A percentile compares a stretch with the other conserved stretches of the same genome.
These are phyloP conservation scores for Collybia nuda DNA, from an alignment of 768 basidiomycete species.

Conservation along the genomic window DNA sequence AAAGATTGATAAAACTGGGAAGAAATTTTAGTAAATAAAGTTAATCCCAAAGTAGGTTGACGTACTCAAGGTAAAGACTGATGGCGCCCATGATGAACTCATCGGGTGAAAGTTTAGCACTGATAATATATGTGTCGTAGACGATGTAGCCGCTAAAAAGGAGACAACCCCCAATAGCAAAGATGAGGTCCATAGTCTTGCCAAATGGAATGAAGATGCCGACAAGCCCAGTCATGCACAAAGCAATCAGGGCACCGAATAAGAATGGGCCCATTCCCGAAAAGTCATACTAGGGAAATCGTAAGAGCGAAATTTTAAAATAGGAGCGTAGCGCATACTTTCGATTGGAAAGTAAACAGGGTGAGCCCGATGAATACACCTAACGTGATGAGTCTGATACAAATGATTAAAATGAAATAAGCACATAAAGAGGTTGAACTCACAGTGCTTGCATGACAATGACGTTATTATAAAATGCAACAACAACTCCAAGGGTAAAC, in stretches of 20 bases:
- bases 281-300: conserved; percentile 79
- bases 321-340: conserved; percentile 43
- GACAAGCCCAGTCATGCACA: conserved; percentile 84
- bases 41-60: conserved; percentile 16
- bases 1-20: conserved; percentile 81
- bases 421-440: conserved; percentile 20
- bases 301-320: background rate
- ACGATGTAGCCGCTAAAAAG: conserved; percentile 90
- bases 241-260: conserved; percentile 79
- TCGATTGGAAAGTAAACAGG: conserved; percentile 92
- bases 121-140: conserved; percentile 90
- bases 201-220: conserved; percentile 86
- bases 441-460: conserved; percentile 88
- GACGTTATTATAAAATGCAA: conserved; percentile 69
- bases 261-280: conserved; percentile 90
- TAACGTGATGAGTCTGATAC: conserved; percentile 72
- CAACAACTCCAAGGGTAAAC: conserved; percentile 82
- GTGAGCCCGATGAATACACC: conserved; percentile 94
- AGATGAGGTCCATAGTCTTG: conserved; percentile 77
- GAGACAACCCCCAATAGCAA: conserved; percentile 74
- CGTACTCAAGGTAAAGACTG: conserved; percentile 91
- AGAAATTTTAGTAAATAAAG: conserved; percentile 15
- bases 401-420: conserved; percentile 8
- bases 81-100: conserved; percentile 92
- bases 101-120: conserved; percentile 85